Conservation (phyloP, 2,329 filamentous ascomycete species). For the Epichloe brachyelytri region DNA sequence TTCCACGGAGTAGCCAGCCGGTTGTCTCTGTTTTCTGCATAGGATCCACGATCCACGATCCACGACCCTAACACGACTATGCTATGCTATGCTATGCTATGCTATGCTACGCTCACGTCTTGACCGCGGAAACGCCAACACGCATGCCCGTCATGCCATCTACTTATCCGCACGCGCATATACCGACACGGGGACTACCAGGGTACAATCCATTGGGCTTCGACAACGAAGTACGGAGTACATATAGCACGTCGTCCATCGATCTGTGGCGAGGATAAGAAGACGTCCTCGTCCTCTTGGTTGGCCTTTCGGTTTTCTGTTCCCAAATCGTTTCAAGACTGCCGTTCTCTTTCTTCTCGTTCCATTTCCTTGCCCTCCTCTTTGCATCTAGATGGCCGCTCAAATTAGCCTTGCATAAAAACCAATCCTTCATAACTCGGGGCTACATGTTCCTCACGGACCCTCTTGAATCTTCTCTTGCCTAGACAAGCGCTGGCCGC, state of each 20-base stretch:
- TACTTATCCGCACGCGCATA: background rate
- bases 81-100: too few species aligned
- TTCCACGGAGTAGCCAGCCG: too few species aligned
- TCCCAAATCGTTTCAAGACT: conserved; percentile 12
- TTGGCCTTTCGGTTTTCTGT: conserved; percentile 13
- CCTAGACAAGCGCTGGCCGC: conserved; percentile 5
- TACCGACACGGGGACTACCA: background rate
- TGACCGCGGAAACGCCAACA: conserved; percentile 1
- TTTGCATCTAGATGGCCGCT: background rate
- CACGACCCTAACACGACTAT: background rate
- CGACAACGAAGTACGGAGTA: too few species aligned
- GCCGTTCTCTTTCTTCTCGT: conserved; percentile 2
- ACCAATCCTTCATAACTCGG: background rate
- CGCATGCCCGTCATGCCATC: background rate
- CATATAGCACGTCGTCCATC: too few species aligned
- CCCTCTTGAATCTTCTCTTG: background rate
- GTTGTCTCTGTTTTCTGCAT: background rate
- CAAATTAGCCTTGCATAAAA: background rate
- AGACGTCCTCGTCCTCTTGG: conserved; percentile 15
- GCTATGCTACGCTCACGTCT: background rate
- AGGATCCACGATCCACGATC: background rate
- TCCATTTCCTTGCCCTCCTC: conserved; percentile 3
- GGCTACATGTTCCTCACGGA: background rate
- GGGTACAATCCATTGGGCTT: background rate
- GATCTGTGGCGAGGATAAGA: conserved; percentile 14